Percentiles rank a stretch among this genome's conserved stretches.
Evolutionary conservation across 495 filamentous ascomycete genomes (phyloP).

Genomic region (Aspergillus affinis): DNA sequence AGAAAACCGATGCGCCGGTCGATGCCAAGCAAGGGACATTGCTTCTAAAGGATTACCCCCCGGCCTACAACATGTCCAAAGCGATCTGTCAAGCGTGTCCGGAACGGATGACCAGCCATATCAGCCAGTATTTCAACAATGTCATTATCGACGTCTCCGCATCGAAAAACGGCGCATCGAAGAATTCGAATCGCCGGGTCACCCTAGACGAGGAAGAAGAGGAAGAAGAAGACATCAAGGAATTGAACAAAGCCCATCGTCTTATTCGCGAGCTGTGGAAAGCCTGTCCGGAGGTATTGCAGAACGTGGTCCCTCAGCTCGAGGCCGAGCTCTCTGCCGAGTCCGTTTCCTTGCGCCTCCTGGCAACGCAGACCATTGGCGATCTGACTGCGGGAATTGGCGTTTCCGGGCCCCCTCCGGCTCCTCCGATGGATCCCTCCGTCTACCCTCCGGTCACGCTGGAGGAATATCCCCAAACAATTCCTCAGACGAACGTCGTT

Average conservation of each 20-base stretch:
- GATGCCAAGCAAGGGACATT: constrained; percentile 79
- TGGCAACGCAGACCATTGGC: constrained; percentile 90
- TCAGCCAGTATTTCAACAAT: constrained; percentile 96
- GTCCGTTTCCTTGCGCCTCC: constrained; percentile 76
- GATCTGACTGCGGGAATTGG: constrained; percentile 92
- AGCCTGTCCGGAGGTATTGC: constrained; percentile 81
- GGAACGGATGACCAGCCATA: constrained; percentile 89
- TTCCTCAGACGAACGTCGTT: constrained; percentile 61
- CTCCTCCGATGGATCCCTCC: constrained; percentile 70
- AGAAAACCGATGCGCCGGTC: constrained; percentile 57
- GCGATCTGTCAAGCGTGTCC: constrained; percentile 86
- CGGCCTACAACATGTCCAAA: constrained; percentile 95
- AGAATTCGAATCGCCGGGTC: constrained; percentile 44
- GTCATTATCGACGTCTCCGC: constrained; percentile 87
- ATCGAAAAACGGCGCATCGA: constrained; percentile 39
- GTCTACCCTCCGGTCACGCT: constrained; percentile 76
- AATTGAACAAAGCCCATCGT: constrained; percentile 84
- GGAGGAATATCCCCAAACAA: constrained; percentile 51
- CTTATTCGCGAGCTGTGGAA: constrained; percentile 93
- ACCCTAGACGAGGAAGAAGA: constrained; percentile 72
- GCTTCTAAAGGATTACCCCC: constrained; percentile 77
- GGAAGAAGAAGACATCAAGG: constrained; percentile 81
- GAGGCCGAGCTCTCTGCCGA: constrained; percentile 91
- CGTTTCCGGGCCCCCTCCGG: constrained; percentile 77
- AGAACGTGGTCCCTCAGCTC: constrained; percentile 90